phyloP scores from a whole-genome alignment of 2,329 filamentous ascomycete species.

The Elsinoe arachidis region DNA sequence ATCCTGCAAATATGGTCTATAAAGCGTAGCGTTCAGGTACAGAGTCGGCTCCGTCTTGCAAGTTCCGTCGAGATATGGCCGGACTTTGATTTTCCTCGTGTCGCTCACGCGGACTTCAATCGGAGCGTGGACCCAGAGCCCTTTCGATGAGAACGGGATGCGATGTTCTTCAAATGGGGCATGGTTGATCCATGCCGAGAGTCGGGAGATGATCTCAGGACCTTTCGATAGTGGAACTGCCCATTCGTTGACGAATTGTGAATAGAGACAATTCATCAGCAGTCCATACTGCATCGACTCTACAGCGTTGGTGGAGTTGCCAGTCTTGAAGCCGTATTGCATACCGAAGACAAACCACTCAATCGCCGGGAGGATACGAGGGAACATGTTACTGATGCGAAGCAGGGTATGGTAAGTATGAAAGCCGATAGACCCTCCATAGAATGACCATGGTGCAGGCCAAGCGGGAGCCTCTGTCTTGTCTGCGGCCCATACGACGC shows the following conservation, averaged over 20 bases:
- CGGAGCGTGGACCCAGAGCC: conserved; percentile 78
- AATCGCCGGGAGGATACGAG: conserved; percentile 72
- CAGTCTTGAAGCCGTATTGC: conserved; percentile 84
- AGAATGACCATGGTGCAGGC: conserved; percentile 61
- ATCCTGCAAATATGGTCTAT: conserved; percentile 69
- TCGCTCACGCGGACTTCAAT: conserved; percentile 84
- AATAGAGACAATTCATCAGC: conserved; percentile 95
- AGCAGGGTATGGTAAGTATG: conserved; percentile 88
- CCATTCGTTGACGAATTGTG: conserved; percentile 99
- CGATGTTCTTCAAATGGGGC: conserved; percentile 56
- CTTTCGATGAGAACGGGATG: conserved; percentile 74
- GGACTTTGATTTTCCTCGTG: conserved; percentile 44
- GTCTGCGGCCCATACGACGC: conserved; percentile 83
- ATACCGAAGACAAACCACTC: conserved; percentile 97
- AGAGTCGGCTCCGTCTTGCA: conserved; percentile 60
- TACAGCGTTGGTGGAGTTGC: conserved; percentile 60
- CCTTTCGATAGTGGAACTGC: conserved; percentile 78
- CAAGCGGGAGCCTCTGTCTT: conserved; percentile 57
- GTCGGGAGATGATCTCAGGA: conserved; percentile 72
- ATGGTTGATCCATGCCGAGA: conserved; percentile 77
- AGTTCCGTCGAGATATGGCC: conserved; percentile 67
- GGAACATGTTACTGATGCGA: conserved; percentile 67
- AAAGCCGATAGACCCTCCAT: conserved; percentile 73
- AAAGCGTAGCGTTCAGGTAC: conserved; percentile 85
- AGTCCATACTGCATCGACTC: conserved; percentile 73